phyloP scores from a whole-genome alignment of 352 stramenopile genomes.

The Phytophthora foliorum region DNA sequence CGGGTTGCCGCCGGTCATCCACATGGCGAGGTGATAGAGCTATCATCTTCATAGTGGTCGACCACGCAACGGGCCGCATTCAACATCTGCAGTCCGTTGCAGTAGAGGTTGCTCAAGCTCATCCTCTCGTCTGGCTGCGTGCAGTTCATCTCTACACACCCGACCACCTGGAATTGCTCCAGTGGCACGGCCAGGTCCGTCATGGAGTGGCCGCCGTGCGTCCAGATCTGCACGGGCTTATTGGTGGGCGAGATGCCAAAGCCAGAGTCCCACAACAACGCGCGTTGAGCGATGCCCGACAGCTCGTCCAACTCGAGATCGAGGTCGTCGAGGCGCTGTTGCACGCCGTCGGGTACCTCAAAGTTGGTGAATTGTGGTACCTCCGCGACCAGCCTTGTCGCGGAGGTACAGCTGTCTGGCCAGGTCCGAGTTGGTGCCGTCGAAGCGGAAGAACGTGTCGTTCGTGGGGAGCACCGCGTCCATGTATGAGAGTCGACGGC shows the following conservation, averaged over 20 bases:
- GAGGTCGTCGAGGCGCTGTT: constrained; percentile 14
- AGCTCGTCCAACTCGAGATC: constrained; percentile 26
- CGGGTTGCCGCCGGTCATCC: constrained; percentile 38
- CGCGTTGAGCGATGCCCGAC: constrained; percentile 33
- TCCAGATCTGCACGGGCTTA: constrained; percentile 35
- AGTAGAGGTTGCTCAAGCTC: constrained; percentile 29
- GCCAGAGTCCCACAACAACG: constrained; percentile 42
- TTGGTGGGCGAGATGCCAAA: constrained; percentile 25
- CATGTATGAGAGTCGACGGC: not conserved
- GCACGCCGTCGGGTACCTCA: constrained; percentile 5
- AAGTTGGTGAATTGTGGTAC: constrained; percentile 18
- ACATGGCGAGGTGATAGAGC: constrained; percentile 38
- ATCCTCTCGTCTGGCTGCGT: constrained; percentile 11
- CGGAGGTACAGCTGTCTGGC: constrained; percentile 40
- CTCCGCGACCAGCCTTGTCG: constrained; percentile 19
- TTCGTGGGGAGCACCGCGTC: constrained; percentile 23
- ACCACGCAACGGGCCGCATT: constrained; percentile 25
- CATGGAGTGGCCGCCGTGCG: constrained; percentile 27
- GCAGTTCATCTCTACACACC: constrained; percentile 29
- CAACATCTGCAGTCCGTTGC: constrained; percentile 38
- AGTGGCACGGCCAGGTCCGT: constrained; percentile 33
- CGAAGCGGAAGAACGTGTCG: constrained; percentile 39
- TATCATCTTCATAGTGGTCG: constrained; percentile 6
- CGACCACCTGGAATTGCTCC: constrained; percentile 22
- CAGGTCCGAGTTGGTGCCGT: constrained; percentile 46